These are phyloP conservation scores for Boletus sp. DNA, from an alignment of 768 basidiomycete species.

Conservation along the genomic window DNA sequence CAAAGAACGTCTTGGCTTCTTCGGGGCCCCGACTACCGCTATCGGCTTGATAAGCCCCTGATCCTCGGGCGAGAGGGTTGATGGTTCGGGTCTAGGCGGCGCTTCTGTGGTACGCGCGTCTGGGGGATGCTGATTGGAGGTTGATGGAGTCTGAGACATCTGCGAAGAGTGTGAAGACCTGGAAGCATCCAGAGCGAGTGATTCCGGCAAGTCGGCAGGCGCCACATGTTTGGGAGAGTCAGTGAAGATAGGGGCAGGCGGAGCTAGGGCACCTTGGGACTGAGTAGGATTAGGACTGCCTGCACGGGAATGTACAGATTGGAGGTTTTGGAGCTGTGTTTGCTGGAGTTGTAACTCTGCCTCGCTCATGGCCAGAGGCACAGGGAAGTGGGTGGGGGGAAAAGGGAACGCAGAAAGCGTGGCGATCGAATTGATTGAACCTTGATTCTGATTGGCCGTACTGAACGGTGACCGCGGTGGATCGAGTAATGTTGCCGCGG, in stretches of 20 bases:
- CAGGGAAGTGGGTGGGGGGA: slow-evolving; percentile 70
- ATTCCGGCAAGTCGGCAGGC: slow-evolving; percentile 4
- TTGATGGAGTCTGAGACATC: slow-evolving; percentile 1
- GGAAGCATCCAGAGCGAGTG: background rate
- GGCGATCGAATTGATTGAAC: slow-evolving; percentile 49
- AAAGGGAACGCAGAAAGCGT: slow-evolving; percentile 72
- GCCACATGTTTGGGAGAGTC: slow-evolving; percentile 24
- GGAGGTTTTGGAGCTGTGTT: slow-evolving; percentile 23
- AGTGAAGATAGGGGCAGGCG: slow-evolving; percentile 10
- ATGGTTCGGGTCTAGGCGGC: background rate
- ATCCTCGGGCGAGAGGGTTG: background rate
- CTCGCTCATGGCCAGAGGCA: slow-evolving; percentile 43
- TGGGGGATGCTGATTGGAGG: slow-evolving; percentile 1
- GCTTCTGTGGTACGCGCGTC: background rate
- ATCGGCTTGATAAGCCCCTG: background rate
- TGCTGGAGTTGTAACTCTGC: slow-evolving; percentile 27
- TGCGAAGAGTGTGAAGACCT: slow-evolving; percentile 8
- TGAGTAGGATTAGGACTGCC: slow-evolving; percentile 15
- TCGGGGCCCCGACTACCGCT: background rate
- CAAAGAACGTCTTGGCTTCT: slow-evolving; percentile 23
- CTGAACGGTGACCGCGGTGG: slow-evolving; percentile 27
- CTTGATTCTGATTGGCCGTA: slow-evolving; percentile 20
- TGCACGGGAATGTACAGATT: slow-evolving; percentile 12
- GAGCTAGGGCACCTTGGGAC: slow-evolving; percentile 4
- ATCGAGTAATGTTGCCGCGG: slow-evolving; percentile 12